Evolutionary conservation across 1,284 basidiomycete species (phyloP), one percentile per base, ranked within the genome.

Genomic region (Irpex lacteus): DNA sequence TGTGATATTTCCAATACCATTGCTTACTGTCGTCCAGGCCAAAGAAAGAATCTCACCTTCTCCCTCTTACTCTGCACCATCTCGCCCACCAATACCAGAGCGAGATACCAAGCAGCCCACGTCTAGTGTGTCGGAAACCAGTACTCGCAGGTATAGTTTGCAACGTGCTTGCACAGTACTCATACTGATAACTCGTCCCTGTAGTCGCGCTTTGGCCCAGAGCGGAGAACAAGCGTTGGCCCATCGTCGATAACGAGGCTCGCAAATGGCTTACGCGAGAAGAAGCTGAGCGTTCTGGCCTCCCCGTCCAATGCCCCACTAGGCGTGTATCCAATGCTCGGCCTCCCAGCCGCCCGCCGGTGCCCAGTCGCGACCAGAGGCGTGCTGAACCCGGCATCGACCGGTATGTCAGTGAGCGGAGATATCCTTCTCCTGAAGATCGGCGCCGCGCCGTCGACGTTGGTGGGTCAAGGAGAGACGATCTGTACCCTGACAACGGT

Each of bases 221-320:
- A 36, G n/a, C 54, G n/a, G 21, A 11, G 34, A 11, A 7, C 54
- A 56, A 36, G 19, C 13, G 9, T 15, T 56, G n/a, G 34, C 26
- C 54, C 11, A 26, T 21, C 21, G 32, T 26, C 19, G 54, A 56
- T 36, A 34, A 7, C 34, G 21, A 56, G 54, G 7, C 19, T 34
- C 54, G 54, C 26, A 8, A 56, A 56, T 56, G 54, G 54, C 54
- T 56, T 26, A 56, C 54, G 21, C 54, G 54, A 9, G 54, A 56
- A 56, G 54, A 56, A 26, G 54, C 54, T 36, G 54, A 32, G 54
- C 54, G 54, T 36, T 56, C 54, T 34, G 54, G 54, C 13, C 32
- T 56, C 7, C 21, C n/a, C 34, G 7, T 26, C n/a, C n/a, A 11
- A 18, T 34, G 19, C 11, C 32, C 26, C 54, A 52, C 50, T 8